Base-by-base conservation (phyloP, 2,329 filamentous ascomycete genomes). In the Lecanoromycetidae sp. region DNA sequence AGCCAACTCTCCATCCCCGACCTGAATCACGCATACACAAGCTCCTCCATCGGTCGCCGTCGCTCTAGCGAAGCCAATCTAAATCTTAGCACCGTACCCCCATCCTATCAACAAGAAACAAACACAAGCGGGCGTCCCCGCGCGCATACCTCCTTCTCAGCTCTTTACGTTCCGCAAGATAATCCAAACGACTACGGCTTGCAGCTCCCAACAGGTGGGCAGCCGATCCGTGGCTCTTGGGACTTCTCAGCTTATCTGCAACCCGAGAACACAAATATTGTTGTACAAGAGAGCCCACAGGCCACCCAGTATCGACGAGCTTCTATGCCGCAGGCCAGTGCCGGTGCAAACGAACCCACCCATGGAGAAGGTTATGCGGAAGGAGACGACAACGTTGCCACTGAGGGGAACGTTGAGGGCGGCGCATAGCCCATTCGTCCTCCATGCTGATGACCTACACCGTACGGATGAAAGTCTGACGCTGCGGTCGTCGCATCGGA, bases 11-110 rank as follows among this genome's bases (percentile, higher is more conserved):
- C 40, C 35, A 40, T 26, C 3, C 20, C 45, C 7, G n/a, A 26
- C 3, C 37, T 37, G n/a, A 19, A 37, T 10, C 22, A 27, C 9
- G 32, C 30, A 20, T 47, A 42, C 36, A 29, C 33, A 2, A 15
- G 10, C 37, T 36, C 45, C 5, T 23, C 23, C 5, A 32, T 37
- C 4, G 32, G 37, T 19, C 17, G 37, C 13, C 45, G 38, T 17
- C 30, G 45, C 22, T 42, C 45, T 9, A 47, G 45, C 33, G 33
- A 40, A 7, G 26, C 32, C 3, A 20, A n/a, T n/a, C n/a, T n/a
- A n/a, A n/a, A n/a, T n/a, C n/a, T 7, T 12, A 37, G 22, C 20
- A n/a, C 30, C 7, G 27, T 12, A 5, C 15, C 20, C 5, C 12
- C 22, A 6, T 41, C 41, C 2, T 10, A 33, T 7, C 13, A 30